Percentiles rank a stretch among this genome's conserved stretches.
Conservation (phyloP, 805 yeast species). For the Saturnispora kantuleensis region DNA sequence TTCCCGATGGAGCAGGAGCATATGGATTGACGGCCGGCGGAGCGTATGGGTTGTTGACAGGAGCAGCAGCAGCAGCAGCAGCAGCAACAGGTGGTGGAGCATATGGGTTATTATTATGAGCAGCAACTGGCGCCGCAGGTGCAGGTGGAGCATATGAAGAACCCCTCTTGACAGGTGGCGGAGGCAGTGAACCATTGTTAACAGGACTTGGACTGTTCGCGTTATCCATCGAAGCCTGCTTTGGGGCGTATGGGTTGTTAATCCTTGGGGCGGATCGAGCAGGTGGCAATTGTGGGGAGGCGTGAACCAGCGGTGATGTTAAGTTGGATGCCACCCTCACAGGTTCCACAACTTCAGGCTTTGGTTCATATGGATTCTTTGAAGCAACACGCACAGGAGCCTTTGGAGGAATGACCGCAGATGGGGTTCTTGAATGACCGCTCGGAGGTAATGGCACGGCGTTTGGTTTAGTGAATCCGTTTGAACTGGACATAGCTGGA, state of each 20-base stretch:
- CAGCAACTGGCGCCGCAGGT: slow-evolving; percentile 13
- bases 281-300: slow-evolving; percentile 11
- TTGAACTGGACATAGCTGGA: neutral
- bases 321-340: slow-evolving; percentile 12
- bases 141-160: slow-evolving; percentile 8
- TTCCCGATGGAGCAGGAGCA: slow-evolving; percentile 12
- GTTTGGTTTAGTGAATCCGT: slow-evolving; percentile 12
- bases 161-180: slow-evolving; percentile 1
- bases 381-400: slow-evolving; percentile 5
- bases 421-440: slow-evolving; percentile 21
- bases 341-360: slow-evolving; percentile 18
- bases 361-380: slow-evolving; percentile 30
- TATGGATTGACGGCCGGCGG: slow-evolving; percentile 1
- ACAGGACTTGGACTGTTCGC: slow-evolving; percentile 8
- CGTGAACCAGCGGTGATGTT: slow-evolving; percentile 16
- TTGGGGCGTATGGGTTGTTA: slow-evolving; percentile 27
- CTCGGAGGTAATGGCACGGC: slow-evolving; percentile 25
- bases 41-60: neutral
- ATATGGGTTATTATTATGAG: slow-evolving; percentile 1
- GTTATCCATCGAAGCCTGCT: slow-evolving; percentile 21
- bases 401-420: slow-evolving; percentile 13
- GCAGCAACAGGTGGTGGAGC: slow-evolving; percentile 5
- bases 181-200: slow-evolving; percentile 9
- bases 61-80: neutral
- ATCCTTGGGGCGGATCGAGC: slow-evolving; percentile 16